A percentile compares a stretch with the other conserved stretches of the same genome.
phyloP scores from a whole-genome alignment of 345 rosid species.

The Camelina neglecta region DNA sequence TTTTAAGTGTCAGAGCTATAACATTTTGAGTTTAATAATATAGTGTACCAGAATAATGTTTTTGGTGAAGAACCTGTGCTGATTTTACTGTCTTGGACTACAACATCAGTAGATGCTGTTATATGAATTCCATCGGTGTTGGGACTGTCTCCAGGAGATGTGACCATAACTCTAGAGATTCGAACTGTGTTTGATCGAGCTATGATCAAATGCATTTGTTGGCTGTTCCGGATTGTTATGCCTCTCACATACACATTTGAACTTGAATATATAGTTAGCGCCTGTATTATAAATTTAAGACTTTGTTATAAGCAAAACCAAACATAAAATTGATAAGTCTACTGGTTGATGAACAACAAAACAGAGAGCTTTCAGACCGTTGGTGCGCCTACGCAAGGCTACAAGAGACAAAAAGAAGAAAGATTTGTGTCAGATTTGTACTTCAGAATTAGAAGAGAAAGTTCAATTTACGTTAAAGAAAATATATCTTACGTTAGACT shows the following conservation, averaged over 20 bases:
- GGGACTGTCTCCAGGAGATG: constrained; percentile 92
- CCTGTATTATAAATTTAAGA: constrained; percentile 55
- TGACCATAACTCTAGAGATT: constrained; percentile 65
- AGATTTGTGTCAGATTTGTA: constrained; percentile 32
- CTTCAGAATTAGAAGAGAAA: background rate
- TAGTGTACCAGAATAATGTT: background rate
- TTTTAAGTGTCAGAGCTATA: background rate
- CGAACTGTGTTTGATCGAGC: constrained; percentile 67
- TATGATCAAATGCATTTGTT: constrained; percentile 90
- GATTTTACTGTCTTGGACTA: constrained; percentile 84
- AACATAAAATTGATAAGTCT: constrained; percentile 10
- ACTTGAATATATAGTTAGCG: constrained; percentile 92
- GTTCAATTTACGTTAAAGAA: background rate
- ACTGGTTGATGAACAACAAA: constrained; percentile 20
- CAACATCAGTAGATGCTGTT: constrained; percentile 73
- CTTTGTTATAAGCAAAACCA: background rate
- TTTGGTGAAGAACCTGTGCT: constrained; percentile 75
- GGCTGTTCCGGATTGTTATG: constrained; percentile 87
- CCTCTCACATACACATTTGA: constrained; percentile 72
- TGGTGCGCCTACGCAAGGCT: constrained; percentile 97
- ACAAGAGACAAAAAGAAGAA: constrained; percentile 41
- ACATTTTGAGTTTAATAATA: background rate
- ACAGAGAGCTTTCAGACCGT: constrained; percentile 55
- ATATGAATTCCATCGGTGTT: constrained; percentile 97
- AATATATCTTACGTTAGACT: constrained; percentile 33